Evolutionary conservation across 2,329 filamentous ascomycete species (phyloP).

Genomic region (Dactylellina haptotyla): DNA sequence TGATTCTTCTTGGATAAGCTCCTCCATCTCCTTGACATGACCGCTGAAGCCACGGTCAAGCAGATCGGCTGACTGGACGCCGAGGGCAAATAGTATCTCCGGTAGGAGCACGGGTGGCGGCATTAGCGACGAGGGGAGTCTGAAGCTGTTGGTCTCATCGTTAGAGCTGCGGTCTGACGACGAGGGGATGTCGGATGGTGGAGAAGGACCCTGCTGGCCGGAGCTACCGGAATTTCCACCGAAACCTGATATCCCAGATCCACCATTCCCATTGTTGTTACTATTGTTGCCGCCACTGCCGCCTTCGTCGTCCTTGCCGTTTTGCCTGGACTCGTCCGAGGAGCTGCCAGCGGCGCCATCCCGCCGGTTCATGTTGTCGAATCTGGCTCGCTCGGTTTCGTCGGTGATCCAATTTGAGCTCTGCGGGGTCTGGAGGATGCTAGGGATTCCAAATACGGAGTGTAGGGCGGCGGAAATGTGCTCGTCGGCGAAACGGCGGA

Average conservation of each 20-base stretch:
- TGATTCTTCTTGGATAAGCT: conserved; percentile 39
- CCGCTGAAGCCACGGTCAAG: conserved; percentile 27
- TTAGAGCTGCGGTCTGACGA: conserved; percentile 30
- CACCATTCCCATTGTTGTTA: neutral
- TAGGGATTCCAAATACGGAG: conserved; percentile 57
- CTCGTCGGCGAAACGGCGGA: conserved; percentile 57
- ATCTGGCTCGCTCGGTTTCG: conserved; percentile 40
- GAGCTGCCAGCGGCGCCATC: conserved; percentile 35
- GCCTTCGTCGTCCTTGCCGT: conserved; percentile 16
- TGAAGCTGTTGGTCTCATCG: conserved; percentile 21
- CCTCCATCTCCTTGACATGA: conserved; percentile 31
- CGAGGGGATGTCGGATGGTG: conserved; percentile 30
- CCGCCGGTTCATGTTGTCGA: conserved; percentile 38
- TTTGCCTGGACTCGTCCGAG: conserved; percentile 21
- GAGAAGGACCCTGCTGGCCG: conserved; percentile 22
- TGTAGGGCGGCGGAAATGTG: conserved; percentile 57
- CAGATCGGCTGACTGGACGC: conserved; percentile 37
- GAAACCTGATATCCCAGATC: conserved; percentile 35
- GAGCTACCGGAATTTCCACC: conserved; percentile 39
- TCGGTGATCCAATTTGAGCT: conserved; percentile 56
- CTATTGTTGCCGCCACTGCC: neutral
- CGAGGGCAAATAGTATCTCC: conserved; percentile 33
- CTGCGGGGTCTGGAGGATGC: conserved; percentile 55
- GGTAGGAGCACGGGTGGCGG: conserved; percentile 35
- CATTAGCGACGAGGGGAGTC: conserved; percentile 11